These are phyloP conservation scores for Phaseolus coccineus DNA, from an alignment of 331 rosid genomes.

Conservation along the genomic window DNA sequence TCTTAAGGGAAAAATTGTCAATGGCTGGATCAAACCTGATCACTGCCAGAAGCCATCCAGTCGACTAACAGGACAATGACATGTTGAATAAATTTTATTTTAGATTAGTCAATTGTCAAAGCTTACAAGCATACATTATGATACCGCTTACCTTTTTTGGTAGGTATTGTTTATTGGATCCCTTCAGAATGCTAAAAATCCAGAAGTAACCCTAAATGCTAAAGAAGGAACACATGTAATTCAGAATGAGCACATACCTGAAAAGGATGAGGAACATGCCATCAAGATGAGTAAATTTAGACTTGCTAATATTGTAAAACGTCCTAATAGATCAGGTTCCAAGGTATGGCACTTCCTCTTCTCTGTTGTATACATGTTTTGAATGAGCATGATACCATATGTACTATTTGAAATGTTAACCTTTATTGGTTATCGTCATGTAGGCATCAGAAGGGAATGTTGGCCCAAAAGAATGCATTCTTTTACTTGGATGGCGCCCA, in stretches of 20 bases:
- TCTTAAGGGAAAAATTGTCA: background rate
- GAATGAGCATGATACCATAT: background rate
- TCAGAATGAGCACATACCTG: slow-evolving; percentile 53
- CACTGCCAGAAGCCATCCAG: slow-evolving; percentile 1
- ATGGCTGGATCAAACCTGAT: slow-evolving; percentile 9
- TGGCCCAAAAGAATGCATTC: slow-evolving; percentile 90
- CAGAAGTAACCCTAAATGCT: slow-evolving; percentile 41
- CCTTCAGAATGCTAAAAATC: slow-evolving; percentile 53
- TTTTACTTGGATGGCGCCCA: slow-evolving; percentile 94
- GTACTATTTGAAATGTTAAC: slow-evolving; percentile 30
- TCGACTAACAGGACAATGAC: slow-evolving; percentile 21
- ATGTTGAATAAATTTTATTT: slow-evolving; percentile 29
- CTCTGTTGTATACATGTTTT: slow-evolving; percentile 23
- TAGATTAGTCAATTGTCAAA: slow-evolving; percentile 11
- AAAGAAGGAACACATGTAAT: slow-evolving; percentile 52
- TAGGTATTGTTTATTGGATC: slow-evolving; percentile 84
- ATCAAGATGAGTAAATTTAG: slow-evolving; percentile 57
- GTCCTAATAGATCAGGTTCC: slow-evolving; percentile 73
- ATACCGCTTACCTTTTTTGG: slow-evolving; percentile 45
- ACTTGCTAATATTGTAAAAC: slow-evolving; percentile 67
- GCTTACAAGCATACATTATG: slow-evolving; percentile 19
- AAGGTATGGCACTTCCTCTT: slow-evolving; percentile 60
- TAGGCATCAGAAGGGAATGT: slow-evolving; percentile 75
- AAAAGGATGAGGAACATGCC: slow-evolving; percentile 52
- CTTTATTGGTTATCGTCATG: slow-evolving; percentile 26